Percentiles rank a stretch among this genome's conserved stretches.
phyloP scores from a whole-genome alignment of 179 eudicot species.

The Beta macrorhiza region DNA sequence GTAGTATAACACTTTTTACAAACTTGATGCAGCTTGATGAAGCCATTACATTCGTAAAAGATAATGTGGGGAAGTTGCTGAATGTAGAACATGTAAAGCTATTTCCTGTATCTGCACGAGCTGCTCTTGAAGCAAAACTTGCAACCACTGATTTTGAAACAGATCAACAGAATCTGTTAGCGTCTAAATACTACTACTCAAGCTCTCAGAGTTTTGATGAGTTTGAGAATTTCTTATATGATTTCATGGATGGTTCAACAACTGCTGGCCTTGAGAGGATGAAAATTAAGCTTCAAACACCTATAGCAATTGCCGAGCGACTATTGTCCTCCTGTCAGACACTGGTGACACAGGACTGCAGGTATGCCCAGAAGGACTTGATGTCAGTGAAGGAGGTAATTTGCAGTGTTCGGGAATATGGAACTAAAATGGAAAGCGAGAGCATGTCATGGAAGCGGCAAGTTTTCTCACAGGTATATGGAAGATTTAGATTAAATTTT shows the following conservation, averaged over 20 bases:
- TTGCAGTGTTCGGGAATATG: constrained; percentile 52
- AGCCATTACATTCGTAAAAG: constrained; percentile 72
- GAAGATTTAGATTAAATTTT: background rate
- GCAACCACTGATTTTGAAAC: constrained; percentile 33
- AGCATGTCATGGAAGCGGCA: constrained; percentile 78
- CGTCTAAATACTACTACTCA: constrained; percentile 32
- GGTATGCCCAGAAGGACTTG: constrained; percentile 72
- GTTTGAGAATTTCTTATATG: constrained; percentile 71
- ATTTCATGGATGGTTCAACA: constrained; percentile 81
- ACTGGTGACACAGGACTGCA: constrained; percentile 59
- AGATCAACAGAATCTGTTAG: constrained; percentile 28
- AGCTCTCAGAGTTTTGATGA: constrained; percentile 50
- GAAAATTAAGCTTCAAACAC: constrained; percentile 90
- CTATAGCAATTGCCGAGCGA: constrained; percentile 77
- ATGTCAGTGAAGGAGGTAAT: constrained; percentile 55
- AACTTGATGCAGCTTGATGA: constrained; percentile 71
- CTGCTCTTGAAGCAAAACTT: constrained; percentile 81
- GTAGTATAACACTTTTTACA: constrained; percentile 3
- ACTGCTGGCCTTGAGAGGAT: constrained; percentile 82
- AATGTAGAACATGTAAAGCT: constrained; percentile 62
- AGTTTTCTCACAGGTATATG: constrained; percentile 64
- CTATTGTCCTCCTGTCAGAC: constrained; percentile 82
- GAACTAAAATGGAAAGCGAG: constrained; percentile 59
- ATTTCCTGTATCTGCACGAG: constrained; percentile 89
- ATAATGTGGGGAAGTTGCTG: constrained; percentile 69